Conservation (phyloP, 2,329 filamentous ascomycete genomes). For the Colletotrichum cordylinicola region DNA sequence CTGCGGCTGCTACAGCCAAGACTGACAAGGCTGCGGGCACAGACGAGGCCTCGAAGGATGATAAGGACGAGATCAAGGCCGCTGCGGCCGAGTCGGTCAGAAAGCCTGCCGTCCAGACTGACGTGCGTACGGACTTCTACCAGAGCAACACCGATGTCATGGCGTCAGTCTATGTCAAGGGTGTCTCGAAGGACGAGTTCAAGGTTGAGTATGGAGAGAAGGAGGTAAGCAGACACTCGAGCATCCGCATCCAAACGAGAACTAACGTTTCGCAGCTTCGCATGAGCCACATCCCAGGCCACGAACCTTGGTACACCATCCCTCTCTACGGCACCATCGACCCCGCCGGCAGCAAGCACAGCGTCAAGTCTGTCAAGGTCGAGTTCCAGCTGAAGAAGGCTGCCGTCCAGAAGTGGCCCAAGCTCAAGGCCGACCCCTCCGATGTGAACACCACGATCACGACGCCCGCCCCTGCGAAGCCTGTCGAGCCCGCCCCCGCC, state of each 20-base stretch:
- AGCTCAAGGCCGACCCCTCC: slow-evolving; percentile 24
- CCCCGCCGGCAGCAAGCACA: slow-evolving; percentile 61
- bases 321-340: slow-evolving; percentile 70
- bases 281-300: slow-evolving; percentile 22
- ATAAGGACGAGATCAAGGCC: slow-evolving; percentile 17
- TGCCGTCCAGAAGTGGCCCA: slow-evolving; percentile 71
- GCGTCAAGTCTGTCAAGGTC: slow-evolving; percentile 78
- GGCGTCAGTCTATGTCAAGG: slow-evolving; percentile 49
- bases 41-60: slow-evolving; percentile 27
- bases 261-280: slow-evolving; percentile 5
- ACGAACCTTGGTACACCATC: slow-evolving; percentile 20
- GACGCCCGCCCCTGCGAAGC: slow-evolving; percentile 1
- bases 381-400: slow-evolving; percentile 78
- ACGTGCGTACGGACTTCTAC: slow-evolving; percentile 36
- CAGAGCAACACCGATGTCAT: slow-evolving; percentile 39
- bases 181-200: slow-evolving; percentile 44
- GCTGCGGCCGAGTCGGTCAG: background rate
- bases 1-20: slow-evolving; percentile 1
- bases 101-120: slow-evolving; percentile 24
- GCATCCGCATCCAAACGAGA: background rate
- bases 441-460: background rate
- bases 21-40: slow-evolving; percentile 27
- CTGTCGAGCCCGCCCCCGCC: background rate
- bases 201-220: slow-evolving; percentile 37
- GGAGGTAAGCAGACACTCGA: slow-evolving; percentile 3